phyloP scores from a whole-genome alignment of 2,329 filamentous ascomycete species.

The Aspergillus costaricaensis region DNA sequence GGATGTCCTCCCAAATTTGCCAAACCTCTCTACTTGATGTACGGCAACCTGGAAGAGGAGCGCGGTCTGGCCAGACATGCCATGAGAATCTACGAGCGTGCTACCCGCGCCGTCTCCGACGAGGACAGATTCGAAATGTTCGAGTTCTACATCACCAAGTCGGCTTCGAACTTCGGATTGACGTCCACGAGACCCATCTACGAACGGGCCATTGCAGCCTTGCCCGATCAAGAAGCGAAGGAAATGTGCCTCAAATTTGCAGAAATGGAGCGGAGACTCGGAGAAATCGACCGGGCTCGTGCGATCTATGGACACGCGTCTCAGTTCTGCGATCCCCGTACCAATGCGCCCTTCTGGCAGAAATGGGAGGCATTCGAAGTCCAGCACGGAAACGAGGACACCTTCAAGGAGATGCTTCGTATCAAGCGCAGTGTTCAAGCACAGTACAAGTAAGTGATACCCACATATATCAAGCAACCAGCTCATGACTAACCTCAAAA shows the following conservation, averaged over 20 bases:
- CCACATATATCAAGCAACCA: background rate
- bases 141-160: conserved; percentile 99
- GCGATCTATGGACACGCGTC: conserved; percentile 96
- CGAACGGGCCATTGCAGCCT: conserved; percentile 88
- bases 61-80: conserved; percentile 90
- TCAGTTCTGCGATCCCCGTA: conserved; percentile 95
- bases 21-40: conserved; percentile 96
- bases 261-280: conserved; percentile 88
- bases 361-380: conserved; percentile 98
- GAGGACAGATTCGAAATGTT: conserved; percentile 97
- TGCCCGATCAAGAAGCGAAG: conserved; percentile 89
- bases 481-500: conserved; percentile 35
- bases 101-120: conserved; percentile 89
- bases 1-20: conserved; percentile 94
- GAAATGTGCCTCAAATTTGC: conserved; percentile 99
- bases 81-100: conserved; percentile 98
- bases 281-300: conserved; percentile 90
- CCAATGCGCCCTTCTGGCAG: conserved; percentile 86
- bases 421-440: conserved; percentile 97
- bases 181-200: conserved; percentile 95
- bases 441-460: conserved; percentile 75
- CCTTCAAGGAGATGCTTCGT: conserved; percentile 97
- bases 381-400: conserved; percentile 97
- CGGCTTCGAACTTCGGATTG: conserved; percentile 94
- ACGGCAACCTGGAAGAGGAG: conserved; percentile 95